Evolutionary conservation across 345 rosid genomes (phyloP), one percentile per base, ranked within the genome.

Genomic region (Corymbia maculata): DNA sequence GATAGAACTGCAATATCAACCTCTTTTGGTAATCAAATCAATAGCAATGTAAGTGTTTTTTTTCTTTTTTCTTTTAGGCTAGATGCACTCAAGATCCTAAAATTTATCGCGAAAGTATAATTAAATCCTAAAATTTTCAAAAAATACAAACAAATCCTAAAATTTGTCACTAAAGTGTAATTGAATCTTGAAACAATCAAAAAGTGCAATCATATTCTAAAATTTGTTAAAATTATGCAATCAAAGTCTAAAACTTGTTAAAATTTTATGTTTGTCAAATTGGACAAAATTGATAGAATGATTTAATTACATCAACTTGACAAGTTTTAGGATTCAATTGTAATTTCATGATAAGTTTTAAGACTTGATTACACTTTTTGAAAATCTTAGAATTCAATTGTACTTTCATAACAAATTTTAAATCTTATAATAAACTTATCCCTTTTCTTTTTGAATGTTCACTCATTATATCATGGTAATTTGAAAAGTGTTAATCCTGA

Each of bases 301-400:
- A 21, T 55, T 55, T 55, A 28, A 22, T 55, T 55, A 28, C 2
- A 55, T 0, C 5, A 5, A 22, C 0, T 9, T 55, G 1, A 55
- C 28, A 55, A 55, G 1, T 55, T 21, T 55, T 22, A 22, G 0
- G 0, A 55, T 0, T 55, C 0, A 9, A 0, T 22, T 22, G 28
- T 1, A 55, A 9, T 55, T 55, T 9, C 9, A 55, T 22, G 9
- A 55, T 4, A 22, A 22, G 1, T 22, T 55, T 22, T 55, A 55
- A 0, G 2, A 8, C 0, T 55, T 21, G 1, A 55, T 55, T 55
- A 1, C 0, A 9, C 1, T 21, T 55, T 55, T 55, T 55, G 0
- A 22, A 55, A 22, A 0, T 22, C 21, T 9, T 55, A 3, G 21
- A 55, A 55, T 55, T 55, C 2, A 22, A 5, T 22, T 21, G 5